Conservation (phyloP, 2,329 filamentous ascomycete species). For the Botrytis elliptica region DNA sequence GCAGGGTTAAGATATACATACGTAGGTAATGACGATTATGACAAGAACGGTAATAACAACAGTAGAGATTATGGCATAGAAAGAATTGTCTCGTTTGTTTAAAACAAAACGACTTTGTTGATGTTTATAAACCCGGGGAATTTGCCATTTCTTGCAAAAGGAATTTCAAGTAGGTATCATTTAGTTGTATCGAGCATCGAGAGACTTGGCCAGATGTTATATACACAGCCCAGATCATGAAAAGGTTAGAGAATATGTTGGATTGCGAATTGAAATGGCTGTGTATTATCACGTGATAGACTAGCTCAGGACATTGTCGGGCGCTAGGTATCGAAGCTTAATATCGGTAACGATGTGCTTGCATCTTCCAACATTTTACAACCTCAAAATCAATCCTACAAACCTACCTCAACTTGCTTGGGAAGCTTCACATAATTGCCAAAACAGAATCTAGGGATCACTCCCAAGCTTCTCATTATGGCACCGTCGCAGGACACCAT, state of each 20-base stretch:
- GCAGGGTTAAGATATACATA: not conserved
- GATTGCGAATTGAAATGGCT: not conserved
- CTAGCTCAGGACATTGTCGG: constrained; percentile 5
- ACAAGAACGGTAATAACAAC: not conserved
- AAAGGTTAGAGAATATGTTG: not conserved
- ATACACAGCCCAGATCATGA: no score
- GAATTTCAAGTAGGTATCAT: not conserved
- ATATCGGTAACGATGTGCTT: not conserved
- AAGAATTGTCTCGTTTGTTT: not conserved
- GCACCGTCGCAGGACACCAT: constrained; percentile 79
- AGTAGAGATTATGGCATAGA: not conserved
- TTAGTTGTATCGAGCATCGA: not conserved
- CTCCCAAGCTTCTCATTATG: constrained; percentile 46
- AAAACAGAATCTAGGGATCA: constrained; percentile 25
- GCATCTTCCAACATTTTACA: constrained; percentile 18
- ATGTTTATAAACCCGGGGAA: not conserved
- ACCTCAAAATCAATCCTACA: constrained; percentile 10
- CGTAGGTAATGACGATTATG: not conserved
- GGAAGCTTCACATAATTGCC: constrained; percentile 28
- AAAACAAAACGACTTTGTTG: not conserved
- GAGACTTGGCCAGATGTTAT: no score
- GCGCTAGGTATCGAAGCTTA: constrained; percentile 14
- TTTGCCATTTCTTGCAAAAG: not conserved
- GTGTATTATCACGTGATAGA: not conserved
- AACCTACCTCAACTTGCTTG: constrained; percentile 4